Conservation (phyloP, 257 asterid genomes). For the Agastache rugosa region DNA sequence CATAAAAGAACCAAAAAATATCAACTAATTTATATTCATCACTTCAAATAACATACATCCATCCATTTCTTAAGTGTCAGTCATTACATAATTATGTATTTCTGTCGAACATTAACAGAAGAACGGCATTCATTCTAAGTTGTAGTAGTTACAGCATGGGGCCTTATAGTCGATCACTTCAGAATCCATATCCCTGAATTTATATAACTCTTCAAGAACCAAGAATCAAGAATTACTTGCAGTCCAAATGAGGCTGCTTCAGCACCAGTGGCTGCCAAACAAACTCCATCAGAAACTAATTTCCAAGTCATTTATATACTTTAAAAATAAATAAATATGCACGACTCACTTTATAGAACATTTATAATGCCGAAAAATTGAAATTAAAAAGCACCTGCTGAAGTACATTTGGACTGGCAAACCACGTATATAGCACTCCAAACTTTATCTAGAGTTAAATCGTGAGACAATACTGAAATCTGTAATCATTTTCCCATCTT, state of each 20-base stretch:
- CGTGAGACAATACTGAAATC: neutral
- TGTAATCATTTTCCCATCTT: neutral
- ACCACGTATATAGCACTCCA: neutral
- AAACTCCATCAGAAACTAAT: neutral
- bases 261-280: neutral
- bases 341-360: neutral
- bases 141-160: neutral
- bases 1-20: too few species aligned
- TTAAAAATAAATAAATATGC: neutral
- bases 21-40: neutral
- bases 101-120: too few species aligned
- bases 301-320: neutral
- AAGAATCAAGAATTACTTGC: neutral
- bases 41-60: neutral
- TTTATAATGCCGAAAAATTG: neutral
- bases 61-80: too few species aligned
- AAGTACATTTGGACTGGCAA: neutral
- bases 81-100: too few species aligned
- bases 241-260: too few species aligned
- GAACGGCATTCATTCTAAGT: too few species aligned
- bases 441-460: neutral
- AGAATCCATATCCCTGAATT: too few species aligned
- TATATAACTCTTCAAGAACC: neutral
- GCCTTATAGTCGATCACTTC: neutral
- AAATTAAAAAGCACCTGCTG: neutral